Conservation (phyloP, 2,329 filamentous ascomycete species). For the Diaporthe eres region DNA sequence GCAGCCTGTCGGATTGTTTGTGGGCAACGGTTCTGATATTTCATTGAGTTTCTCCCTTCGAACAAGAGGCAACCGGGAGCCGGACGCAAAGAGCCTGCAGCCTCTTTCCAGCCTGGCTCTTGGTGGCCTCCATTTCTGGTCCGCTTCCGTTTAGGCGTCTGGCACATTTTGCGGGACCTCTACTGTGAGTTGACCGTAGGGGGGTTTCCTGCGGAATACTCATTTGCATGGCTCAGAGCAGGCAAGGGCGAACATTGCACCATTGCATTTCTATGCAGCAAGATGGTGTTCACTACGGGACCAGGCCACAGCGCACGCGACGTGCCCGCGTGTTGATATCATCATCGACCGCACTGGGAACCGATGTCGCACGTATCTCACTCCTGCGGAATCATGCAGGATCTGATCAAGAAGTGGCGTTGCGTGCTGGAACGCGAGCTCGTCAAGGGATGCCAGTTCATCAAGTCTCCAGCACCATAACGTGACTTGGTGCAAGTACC, state of each 20-base stretch:
- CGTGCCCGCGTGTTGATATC: not conserved
- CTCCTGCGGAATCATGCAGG: constrained; percentile 24
- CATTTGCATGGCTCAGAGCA: not conserved
- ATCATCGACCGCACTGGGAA: not conserved
- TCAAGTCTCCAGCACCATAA: not conserved
- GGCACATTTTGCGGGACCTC: not conserved
- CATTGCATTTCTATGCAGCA: not conserved
- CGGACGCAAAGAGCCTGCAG: not conserved
- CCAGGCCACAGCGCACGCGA: too few species aligned
- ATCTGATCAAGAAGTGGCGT: constrained; percentile 4
- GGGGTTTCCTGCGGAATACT: not conserved
- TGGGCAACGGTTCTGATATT: too few species aligned
- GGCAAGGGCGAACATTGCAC: not conserved
- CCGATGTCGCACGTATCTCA: constrained; percentile 17
- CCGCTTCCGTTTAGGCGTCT: not conserved
- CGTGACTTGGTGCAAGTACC: not conserved
- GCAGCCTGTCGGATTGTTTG: not conserved
- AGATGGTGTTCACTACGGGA: not conserved
- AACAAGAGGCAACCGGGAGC: not conserved
- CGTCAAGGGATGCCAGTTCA: not conserved
- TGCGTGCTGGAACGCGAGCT: not conserved
- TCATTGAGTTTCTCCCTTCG: not conserved
- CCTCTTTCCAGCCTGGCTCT: not conserved
- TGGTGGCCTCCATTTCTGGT: not conserved
- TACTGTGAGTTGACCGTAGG: not conserved